Evolutionary conservation across 1,284 basidiomycete genomes (phyloP).

Genomic region (Stereum hirsutum): DNA sequence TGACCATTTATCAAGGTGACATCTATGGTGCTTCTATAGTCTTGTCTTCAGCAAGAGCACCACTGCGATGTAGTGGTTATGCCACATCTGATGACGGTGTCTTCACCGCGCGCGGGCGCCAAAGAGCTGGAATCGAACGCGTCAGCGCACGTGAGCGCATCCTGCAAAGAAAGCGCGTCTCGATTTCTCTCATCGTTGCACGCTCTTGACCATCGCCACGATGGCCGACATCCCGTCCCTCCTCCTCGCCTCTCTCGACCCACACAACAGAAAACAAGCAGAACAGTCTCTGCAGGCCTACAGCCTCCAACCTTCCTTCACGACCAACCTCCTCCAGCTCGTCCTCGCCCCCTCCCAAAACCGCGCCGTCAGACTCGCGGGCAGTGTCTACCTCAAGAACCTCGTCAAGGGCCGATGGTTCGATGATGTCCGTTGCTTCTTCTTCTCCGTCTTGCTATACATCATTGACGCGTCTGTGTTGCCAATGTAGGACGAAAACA

Average conservation of each 20-base stretch:
- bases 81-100: too few relatives aligned
- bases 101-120: too few relatives aligned
- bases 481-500: slow-evolving; percentile 64
- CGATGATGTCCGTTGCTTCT: slow-evolving; percentile 51
- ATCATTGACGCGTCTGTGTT: too few relatives aligned
- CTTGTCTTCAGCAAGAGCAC: too few relatives aligned
- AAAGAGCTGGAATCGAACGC: too few relatives aligned
- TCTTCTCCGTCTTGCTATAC: slow-evolving; percentile 5
- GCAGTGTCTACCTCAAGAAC: slow-evolving; percentile 86
- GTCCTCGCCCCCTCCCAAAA: slow-evolving; percentile 63
- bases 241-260: slow-evolving; percentile 67
- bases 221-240: slow-evolving; percentile 64
- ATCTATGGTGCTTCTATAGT: too few relatives aligned
- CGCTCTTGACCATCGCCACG: slow-evolving; percentile 7
- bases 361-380: slow-evolving; percentile 70
- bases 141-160: too few relatives aligned
- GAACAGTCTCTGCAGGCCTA: slow-evolving; percentile 66
- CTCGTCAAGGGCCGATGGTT: slow-evolving; percentile 74
- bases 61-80: too few relatives aligned
- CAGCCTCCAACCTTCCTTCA: slow-evolving; percentile 72
- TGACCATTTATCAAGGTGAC: too few relatives aligned
- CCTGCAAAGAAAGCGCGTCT: too few relatives aligned
- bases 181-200: too few relatives aligned
- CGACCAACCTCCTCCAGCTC: slow-evolving; percentile 61
- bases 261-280: slow-evolving; percentile 67